Conservation (phyloP, 2,329 filamentous ascomycete species). For the Colletotrichum gigasporum region DNA sequence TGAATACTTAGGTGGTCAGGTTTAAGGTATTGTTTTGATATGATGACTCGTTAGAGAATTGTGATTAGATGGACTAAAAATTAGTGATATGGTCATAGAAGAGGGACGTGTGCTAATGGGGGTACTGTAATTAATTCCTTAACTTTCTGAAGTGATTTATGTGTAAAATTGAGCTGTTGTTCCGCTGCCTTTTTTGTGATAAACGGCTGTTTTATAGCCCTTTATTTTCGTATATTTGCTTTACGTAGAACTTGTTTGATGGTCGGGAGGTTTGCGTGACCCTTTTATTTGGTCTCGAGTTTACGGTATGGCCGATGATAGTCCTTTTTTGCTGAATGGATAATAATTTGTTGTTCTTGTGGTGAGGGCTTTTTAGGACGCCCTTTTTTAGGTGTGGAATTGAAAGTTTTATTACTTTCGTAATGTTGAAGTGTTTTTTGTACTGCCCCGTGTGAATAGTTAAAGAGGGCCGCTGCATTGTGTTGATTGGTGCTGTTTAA, state of each 20-base stretch:
- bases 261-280: background rate
- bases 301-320: too few species aligned
- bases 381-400: background rate
- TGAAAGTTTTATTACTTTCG: too few species aligned
- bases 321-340: too few species aligned
- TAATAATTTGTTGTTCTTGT: background rate
- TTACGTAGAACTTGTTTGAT: too few species aligned
- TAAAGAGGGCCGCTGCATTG: background rate
- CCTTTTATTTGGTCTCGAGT: too few species aligned
- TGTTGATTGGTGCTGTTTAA: background rate
- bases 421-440: too few species aligned
- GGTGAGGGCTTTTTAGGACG: background rate
- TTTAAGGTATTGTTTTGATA: background rate
- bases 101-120: background rate
- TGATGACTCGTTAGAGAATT: background rate
- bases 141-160: too few species aligned
- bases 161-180: background rate
- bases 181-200: background rate
- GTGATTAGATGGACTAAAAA: background rate
- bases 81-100: background rate
- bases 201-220: background rate
- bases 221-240: too few species aligned
- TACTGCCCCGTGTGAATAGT: background rate
- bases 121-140: background rate
- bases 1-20: background rate